Evolutionary conservation across 2,329 filamentous ascomycete genomes (phyloP), one percentile per base, ranked within the genome.

Genomic region (Sporothrix luriei): DNA sequence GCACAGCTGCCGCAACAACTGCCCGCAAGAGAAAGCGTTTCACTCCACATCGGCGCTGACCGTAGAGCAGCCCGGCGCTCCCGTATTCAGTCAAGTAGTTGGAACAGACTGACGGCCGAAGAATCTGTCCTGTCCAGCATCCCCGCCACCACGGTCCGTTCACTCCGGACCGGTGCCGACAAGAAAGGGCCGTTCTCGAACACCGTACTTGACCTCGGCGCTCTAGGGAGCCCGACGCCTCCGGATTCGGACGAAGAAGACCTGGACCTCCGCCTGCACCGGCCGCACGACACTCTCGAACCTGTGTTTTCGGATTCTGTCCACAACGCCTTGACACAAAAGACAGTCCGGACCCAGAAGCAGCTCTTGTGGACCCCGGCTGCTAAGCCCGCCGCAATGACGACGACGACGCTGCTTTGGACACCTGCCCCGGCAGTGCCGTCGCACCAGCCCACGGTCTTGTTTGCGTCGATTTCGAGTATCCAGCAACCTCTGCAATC

Each of bases 171-270:
- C 46, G 16, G 57, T 54, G 29, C 49, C 33, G 29, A 29, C 59
- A 61, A 59, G 40, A 61, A 52, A 33, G 24, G 26, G 29, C 43
- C 66, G 14, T 70, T 70, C 16, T n/a, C 55, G 38, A 55, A 52
- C 68, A 49, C 54, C 48, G 38, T 80, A 1, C 78, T 75, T 80
- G 40, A 75, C 80, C 74, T 85, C 3, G 82, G 75, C 80, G 40
- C 75, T 80, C 74, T 85, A 2, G 82, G 80, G 49, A 87, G 84
- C 72, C 84, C 84, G 43, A 87, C 85, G 61, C 85, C 85, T 65
- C 83, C 84, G 9, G 84, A 87, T 68, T 85, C 82, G 19, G 81
- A 85, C 69, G 79, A 82, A 66, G 82, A 82, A n/a, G 81, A 81
- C 59, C 78, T 69, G 21, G 73, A 74, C 62, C 26, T 76, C 21